phyloP scores from a whole-genome alignment of 257 asterid species.

The Paulownia fortunei region DNA sequence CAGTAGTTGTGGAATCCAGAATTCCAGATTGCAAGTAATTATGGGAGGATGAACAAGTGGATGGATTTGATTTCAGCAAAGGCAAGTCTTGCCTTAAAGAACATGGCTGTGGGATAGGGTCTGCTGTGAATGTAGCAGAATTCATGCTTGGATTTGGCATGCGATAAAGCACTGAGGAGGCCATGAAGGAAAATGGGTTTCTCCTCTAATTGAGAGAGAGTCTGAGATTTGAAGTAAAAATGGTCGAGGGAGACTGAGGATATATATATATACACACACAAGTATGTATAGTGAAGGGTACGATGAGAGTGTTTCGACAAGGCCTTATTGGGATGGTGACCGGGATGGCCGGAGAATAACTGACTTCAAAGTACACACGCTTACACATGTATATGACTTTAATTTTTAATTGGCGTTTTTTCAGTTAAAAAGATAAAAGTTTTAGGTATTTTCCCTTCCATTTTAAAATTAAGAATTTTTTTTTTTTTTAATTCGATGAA shows the following conservation, averaged over 20 bases:
- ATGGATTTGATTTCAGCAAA: slow-evolving; percentile 20
- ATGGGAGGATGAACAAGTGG: not conserved
- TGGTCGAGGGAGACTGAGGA: not conserved
- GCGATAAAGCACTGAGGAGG: slow-evolving; percentile 26
- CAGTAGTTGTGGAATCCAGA: no score
- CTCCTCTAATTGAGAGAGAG: not conserved
- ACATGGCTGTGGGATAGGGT: slow-evolving; percentile 20
- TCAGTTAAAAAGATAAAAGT: no score
- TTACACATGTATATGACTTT: not conserved
- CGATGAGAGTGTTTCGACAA: slow-evolving; percentile 11
- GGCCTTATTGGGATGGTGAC: not conserved
- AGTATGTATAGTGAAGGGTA: slow-evolving; percentile 7
- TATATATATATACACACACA: slow-evolving; percentile 16
- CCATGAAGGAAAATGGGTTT: slow-evolving; percentile 32
- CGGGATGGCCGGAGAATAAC: slow-evolving; percentile 19
- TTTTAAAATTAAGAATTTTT: no score
- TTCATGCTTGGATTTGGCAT: slow-evolving; percentile 24
- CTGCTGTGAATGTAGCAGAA: slow-evolving; percentile 26
- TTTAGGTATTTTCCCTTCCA: no score
- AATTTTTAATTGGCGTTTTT: no score
- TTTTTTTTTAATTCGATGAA: no score
- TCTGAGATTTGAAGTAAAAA: not conserved
- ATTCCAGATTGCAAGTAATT: not conserved
- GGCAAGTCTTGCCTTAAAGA: not conserved
- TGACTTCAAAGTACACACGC: slow-evolving; percentile 35